Evolutionary conservation across 192 early-diverging fungal species (phyloP).

Genomic region (Entrophospora sp.): DNA sequence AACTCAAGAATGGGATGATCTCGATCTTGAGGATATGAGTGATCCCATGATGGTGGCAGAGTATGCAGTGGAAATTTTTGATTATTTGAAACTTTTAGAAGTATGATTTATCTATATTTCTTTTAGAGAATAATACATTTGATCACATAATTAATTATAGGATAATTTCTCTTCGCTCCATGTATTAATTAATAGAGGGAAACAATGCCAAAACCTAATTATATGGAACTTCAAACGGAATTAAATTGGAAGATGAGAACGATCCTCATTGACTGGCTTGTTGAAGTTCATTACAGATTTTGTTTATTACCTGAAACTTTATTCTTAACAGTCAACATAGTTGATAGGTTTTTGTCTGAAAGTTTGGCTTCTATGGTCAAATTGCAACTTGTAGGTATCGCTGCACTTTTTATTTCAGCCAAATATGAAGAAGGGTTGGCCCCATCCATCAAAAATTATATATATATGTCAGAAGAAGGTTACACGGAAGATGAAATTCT

Average conservation of each 20-base stretch:
- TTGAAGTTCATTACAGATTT: slow-evolving; percentile 88
- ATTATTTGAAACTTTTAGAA: slow-evolving; percentile 74
- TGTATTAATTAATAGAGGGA: slow-evolving; percentile 28
- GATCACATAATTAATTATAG: no score
- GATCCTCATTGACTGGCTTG: slow-evolving; percentile 92
- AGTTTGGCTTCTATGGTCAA: slow-evolving; percentile 80
- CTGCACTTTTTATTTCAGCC: slow-evolving; percentile 80
- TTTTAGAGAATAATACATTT: no score
- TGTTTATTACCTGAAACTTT: slow-evolving; percentile 90
- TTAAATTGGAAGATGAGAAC: slow-evolving; percentile 88
- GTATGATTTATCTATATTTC: no score
- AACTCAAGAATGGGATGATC: no score
- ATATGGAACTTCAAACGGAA: slow-evolving; percentile 79
- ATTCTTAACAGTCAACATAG: slow-evolving; percentile 84
- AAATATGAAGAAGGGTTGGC: slow-evolving; percentile 93
- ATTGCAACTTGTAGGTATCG: slow-evolving; percentile 90
- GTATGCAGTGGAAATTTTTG: slow-evolving; percentile 88
- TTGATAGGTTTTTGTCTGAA: slow-evolving; percentile 88
- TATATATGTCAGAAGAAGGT: slow-evolving; percentile 75
- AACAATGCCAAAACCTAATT: slow-evolving; percentile 69
- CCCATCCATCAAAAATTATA: slow-evolving; percentile 77
- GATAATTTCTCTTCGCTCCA: no score
- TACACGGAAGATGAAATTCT: slow-evolving; percentile 79
- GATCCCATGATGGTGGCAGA: slow-evolving; percentile 92
- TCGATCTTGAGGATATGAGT: slow-evolving; percentile 59